Conservation (phyloP, 2,329 filamentous ascomycete genomes). For the Fusarium graminum region DNA sequence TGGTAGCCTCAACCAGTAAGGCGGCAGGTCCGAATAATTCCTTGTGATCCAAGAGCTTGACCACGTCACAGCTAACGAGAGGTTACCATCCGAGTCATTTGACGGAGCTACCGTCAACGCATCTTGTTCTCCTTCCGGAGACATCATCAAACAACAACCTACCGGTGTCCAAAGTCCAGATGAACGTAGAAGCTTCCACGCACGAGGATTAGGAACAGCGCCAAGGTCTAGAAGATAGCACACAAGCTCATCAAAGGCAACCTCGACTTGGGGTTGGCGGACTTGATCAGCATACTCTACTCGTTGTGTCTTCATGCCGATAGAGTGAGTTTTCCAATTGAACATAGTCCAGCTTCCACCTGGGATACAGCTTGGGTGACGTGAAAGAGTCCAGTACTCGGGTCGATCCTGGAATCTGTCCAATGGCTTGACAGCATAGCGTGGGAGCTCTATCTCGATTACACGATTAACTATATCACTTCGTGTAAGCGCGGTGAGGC, state of each 20-base stretch:
- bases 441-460: slow-evolving; percentile 74
- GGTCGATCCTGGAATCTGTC: slow-evolving; percentile 66
- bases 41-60: slow-evolving; percentile 66
- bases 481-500: slow-evolving; percentile 70
- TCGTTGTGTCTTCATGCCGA: slow-evolving; percentile 72
- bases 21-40: slow-evolving; percentile 65
- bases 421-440: slow-evolving; percentile 72
- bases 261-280: slow-evolving; percentile 65
- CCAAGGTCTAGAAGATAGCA: slow-evolving; percentile 74
- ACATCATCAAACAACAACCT: slow-evolving; percentile 68
- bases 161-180: slow-evolving; percentile 72
- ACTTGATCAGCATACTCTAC: slow-evolving; percentile 72
- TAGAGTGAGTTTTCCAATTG: slow-evolving; percentile 73
- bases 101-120: slow-evolving; percentile 67
- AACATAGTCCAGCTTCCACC: slow-evolving; percentile 75
- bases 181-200: slow-evolving; percentile 68
- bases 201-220: slow-evolving; percentile 69
- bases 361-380: slow-evolving; percentile 65
- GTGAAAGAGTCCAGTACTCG: slow-evolving; percentile 70
- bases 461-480: slow-evolving; percentile 74
- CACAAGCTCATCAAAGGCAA: slow-evolving; percentile 70
- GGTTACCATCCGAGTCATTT: slow-evolving; percentile 71
- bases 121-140: slow-evolving; percentile 62
- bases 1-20: slow-evolving; percentile 69
- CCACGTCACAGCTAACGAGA: slow-evolving; percentile 71